A percentile compares a stretch with the other conserved stretches of the same genome.
These are phyloP conservation scores for Suhomyces pyralidae DNA, from an alignment of 805 yeast species.

Conservation along the genomic window DNA sequence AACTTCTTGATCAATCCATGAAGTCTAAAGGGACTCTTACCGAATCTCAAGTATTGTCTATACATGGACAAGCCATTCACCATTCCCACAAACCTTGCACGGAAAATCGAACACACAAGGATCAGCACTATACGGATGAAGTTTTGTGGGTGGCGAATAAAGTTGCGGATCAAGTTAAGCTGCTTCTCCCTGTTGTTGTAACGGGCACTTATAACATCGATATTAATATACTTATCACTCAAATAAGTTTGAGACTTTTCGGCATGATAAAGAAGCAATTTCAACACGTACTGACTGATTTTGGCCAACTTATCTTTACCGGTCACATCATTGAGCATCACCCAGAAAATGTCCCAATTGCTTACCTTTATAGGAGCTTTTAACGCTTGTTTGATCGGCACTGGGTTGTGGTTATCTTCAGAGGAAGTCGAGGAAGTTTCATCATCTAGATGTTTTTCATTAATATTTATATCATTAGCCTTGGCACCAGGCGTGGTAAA, in stretches of 20 bases:
- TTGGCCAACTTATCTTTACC: slow-evolving; percentile 77
- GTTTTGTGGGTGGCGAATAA: slow-evolving; percentile 34
- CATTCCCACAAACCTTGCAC: slow-evolving; percentile 40
- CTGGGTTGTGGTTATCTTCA: background rate
- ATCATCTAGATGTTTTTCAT: slow-evolving; percentile 2
- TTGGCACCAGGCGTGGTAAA: slow-evolving; percentile 7
- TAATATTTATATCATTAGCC: slow-evolving; percentile 2
- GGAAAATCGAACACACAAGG: slow-evolving; percentile 38
- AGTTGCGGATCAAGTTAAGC: slow-evolving; percentile 32
- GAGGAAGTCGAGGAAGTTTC: slow-evolving; percentile 3
- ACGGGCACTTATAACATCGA: slow-evolving; percentile 24
- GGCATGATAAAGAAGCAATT: slow-evolving; percentile 50
- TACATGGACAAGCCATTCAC: slow-evolving; percentile 50
- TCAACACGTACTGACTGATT: slow-evolving; percentile 54
- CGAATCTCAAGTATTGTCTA: slow-evolving; percentile 68
- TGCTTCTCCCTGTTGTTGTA: slow-evolving; percentile 33
- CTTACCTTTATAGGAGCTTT: slow-evolving; percentile 9
- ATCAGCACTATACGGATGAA: slow-evolving; percentile 34
- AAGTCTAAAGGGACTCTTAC: slow-evolving; percentile 62
- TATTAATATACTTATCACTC: slow-evolving; percentile 34
- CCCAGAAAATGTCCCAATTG: slow-evolving; percentile 47
- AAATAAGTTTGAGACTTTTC: slow-evolving; percentile 33
- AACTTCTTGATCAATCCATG: slow-evolving; percentile 36
- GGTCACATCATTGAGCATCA: slow-evolving; percentile 50
- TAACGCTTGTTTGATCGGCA: background rate